These are phyloP conservation scores for Solanum hybrid DNA, from an alignment of 305 asterid species.

Conservation along the genomic window DNA sequence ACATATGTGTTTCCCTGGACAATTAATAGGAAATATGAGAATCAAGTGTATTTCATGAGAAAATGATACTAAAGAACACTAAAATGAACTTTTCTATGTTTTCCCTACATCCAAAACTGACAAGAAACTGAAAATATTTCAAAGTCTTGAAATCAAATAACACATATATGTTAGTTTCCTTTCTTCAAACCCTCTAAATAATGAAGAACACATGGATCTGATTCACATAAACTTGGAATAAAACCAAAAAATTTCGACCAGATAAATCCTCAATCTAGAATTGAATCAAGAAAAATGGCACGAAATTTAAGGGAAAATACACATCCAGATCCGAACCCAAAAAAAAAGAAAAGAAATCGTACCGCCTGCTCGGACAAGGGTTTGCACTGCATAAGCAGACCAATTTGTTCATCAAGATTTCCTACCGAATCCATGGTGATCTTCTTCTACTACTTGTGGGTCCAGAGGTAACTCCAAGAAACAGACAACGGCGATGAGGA, in stretches of 20 bases:
- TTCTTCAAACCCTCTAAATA: neutral
- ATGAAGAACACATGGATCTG: neutral
- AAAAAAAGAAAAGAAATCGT: neutral
- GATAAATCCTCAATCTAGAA: neutral
- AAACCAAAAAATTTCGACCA: neutral
- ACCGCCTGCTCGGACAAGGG: constrained; percentile 86
- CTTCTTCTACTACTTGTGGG: neutral
- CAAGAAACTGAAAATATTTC: neutral
- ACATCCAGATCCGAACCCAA: neutral
- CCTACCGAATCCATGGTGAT: constrained; percentile 53
- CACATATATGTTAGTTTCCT: neutral
- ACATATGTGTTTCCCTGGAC: neutral
- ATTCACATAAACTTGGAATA: neutral
- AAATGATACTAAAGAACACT: neutral
- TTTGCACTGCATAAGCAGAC: constrained; percentile 88
- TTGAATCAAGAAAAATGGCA: neutral
- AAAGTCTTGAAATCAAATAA: neutral
- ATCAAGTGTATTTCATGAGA: neutral
- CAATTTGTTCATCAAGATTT: constrained; percentile 66
- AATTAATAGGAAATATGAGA: neutral
- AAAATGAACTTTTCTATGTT: neutral
- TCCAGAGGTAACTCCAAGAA: neutral
- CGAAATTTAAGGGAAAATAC: neutral
- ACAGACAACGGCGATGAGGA: neutral
- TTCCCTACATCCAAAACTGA: neutral